A percentile compares a stretch with the other conserved stretches of the same genome.
These are phyloP conservation scores for Xerocomellus dryophilus DNA, from an alignment of 768 basidiomycete species.

Conservation along the genomic window DNA sequence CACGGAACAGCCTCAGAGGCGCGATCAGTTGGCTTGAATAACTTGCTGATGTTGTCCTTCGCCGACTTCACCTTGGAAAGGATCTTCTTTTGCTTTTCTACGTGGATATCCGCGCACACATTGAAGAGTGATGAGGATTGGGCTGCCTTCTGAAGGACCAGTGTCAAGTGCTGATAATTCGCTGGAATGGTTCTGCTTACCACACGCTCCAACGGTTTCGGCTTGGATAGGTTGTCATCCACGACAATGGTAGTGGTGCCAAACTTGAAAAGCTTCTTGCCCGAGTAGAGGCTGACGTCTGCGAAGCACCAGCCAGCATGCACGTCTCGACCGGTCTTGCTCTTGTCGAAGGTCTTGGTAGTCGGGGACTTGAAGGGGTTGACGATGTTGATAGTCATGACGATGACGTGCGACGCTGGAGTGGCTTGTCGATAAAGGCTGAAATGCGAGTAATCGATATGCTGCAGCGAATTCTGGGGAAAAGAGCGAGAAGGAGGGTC, in stretches of 20 bases:
- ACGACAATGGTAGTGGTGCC: background rate
- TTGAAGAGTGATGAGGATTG: background rate
- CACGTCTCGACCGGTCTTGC: background rate
- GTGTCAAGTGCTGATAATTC: background rate
- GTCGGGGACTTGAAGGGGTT: constrained; percentile 15
- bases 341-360: constrained; percentile 3
- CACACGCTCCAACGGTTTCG: background rate
- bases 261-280: constrained; percentile 11
- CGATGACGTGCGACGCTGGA: background rate
- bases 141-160: background rate
- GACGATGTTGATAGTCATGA: constrained; percentile 12
- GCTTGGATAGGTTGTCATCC: background rate
- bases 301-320: background rate
- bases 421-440: background rate
- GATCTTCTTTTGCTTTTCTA: constrained; percentile 6
- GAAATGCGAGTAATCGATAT: background rate
- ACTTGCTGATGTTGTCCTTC: constrained; percentile 13
- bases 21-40: constrained; percentile 13
- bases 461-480: background rate
- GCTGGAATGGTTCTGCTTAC: background rate
- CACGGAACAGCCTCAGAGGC: background rate
- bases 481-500: background rate
- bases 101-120: background rate
- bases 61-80: constrained; percentile 10
- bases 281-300: background rate